A percentile compares a stretch with the other conserved stretches of the same genome.
phyloP scores from a whole-genome alignment of 2,329 filamentous ascomycete species.

The Venturia pyrina region DNA sequence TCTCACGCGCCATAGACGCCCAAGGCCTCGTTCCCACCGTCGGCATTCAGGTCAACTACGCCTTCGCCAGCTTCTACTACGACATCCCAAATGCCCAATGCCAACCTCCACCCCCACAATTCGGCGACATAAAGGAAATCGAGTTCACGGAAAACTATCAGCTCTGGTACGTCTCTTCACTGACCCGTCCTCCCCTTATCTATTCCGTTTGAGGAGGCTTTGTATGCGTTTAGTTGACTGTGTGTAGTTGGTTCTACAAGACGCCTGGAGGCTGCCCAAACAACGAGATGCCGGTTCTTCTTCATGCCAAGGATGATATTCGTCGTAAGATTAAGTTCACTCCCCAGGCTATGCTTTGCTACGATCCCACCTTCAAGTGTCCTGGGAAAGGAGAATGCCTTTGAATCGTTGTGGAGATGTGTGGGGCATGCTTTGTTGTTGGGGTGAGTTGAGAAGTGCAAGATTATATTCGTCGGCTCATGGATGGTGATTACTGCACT shows the following conservation, averaged over 20 bases:
- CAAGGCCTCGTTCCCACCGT: neutral
- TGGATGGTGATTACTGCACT: neutral
- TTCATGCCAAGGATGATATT: too few species aligned
- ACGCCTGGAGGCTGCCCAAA: too few species aligned
- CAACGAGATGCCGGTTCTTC: too few species aligned
- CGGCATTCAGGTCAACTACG: neutral
- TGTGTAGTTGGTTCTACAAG: too few species aligned
- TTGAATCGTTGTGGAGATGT: too few species aligned
- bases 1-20: neutral
- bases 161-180: neutral
- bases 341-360: too few species aligned
- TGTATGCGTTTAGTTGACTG: neutral
- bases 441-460: too few species aligned
- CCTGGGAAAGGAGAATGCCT: too few species aligned
- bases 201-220: neutral
- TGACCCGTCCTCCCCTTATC: neutral
- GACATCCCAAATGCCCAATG: neutral
- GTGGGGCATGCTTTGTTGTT: too few species aligned
- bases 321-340: too few species aligned
- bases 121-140: neutral
- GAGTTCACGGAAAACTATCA: neutral
- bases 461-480: neutral
- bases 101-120: neutral
- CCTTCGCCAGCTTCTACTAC: neutral
- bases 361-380: too few species aligned